A percentile compares a stretch with the other conserved stretches of the same genome.
These are phyloP conservation scores for Rhododendron simsii DNA, from an alignment of 148 eudicot species.

Conservation along the genomic window DNA sequence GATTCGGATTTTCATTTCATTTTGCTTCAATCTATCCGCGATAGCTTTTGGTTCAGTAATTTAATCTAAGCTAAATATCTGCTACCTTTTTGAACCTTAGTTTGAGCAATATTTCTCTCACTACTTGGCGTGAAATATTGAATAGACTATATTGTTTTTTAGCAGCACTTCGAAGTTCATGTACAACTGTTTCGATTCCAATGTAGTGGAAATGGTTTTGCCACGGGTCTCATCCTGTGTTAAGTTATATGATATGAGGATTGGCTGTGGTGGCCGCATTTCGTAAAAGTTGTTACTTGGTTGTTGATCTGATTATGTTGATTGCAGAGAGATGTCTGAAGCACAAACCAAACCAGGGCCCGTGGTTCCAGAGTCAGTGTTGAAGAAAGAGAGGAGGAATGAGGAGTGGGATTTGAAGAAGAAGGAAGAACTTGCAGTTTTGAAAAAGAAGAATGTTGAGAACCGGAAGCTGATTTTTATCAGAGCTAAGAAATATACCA, in stretches of 20 bases:
- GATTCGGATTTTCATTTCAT: neutral
- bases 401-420: slow-evolving; percentile 74
- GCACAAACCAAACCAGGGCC: slow-evolving; percentile 27
- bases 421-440: slow-evolving; percentile 35
- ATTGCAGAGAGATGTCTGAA: slow-evolving; percentile 41
- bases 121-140: neutral
- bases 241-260: too few relatives aligned
- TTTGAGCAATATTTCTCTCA: neutral
- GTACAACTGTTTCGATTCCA: neutral
- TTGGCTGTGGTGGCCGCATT: neutral
- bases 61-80: neutral
- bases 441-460: slow-evolving; percentile 57
- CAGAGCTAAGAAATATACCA: slow-evolving; percentile 58
- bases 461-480: slow-evolving; percentile 63
- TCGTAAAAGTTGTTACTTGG: neutral
- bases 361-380: slow-evolving; percentile 70
- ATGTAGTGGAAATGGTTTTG: neutral
- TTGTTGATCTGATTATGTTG: neutral
- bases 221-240: neutral
- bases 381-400: slow-evolving; percentile 79
- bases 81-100: neutral
- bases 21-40: neutral
- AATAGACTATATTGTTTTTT: too few relatives aligned
- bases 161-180: neutral
- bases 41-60: neutral